Evolutionary conservation across 2,329 filamentous ascomycete genomes (phyloP).

Genomic region (Ophiostoma himal-ulmi): DNA sequence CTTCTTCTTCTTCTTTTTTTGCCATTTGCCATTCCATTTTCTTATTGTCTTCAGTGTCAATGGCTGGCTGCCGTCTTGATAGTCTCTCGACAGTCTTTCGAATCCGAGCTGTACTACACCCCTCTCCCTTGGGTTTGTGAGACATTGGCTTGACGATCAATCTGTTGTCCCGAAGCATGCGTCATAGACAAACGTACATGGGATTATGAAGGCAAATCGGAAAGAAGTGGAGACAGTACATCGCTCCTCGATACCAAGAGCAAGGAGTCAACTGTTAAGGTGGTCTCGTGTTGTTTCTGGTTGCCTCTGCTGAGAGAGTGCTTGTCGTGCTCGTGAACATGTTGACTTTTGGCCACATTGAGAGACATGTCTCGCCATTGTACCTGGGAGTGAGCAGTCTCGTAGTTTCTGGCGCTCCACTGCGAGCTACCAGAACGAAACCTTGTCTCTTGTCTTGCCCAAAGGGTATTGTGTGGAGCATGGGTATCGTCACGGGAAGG

Average conservation of each 20-base stretch:
- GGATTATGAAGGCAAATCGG: background rate
- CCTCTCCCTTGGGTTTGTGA: background rate
- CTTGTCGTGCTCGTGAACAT: background rate
- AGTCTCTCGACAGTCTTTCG: background rate
- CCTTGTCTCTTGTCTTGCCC: constrained; percentile 1
- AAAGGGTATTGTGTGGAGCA: background rate
- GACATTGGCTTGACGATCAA: constrained; percentile 12
- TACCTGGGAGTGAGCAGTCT: background rate
- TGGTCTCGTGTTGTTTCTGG: background rate
- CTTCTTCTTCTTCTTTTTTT: too few relatives aligned
- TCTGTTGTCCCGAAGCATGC: constrained; percentile 16
- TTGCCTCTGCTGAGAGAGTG: background rate
- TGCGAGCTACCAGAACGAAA: background rate
- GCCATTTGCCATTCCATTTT: background rate
- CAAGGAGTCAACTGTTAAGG: background rate
- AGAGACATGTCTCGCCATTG: constrained; percentile 5
- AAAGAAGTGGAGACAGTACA: background rate
- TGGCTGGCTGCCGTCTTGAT: background rate
- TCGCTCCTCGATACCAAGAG: background rate
- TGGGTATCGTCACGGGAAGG: background rate
- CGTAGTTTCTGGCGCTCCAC: background rate
- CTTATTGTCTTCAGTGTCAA: background rate
- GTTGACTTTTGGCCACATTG: background rate
- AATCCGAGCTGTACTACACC: background rate
- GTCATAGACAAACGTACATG: background rate